Evolutionary conservation across 2,329 filamentous ascomycete genomes (phyloP).

Genomic region (Amphichorda felina): DNA sequence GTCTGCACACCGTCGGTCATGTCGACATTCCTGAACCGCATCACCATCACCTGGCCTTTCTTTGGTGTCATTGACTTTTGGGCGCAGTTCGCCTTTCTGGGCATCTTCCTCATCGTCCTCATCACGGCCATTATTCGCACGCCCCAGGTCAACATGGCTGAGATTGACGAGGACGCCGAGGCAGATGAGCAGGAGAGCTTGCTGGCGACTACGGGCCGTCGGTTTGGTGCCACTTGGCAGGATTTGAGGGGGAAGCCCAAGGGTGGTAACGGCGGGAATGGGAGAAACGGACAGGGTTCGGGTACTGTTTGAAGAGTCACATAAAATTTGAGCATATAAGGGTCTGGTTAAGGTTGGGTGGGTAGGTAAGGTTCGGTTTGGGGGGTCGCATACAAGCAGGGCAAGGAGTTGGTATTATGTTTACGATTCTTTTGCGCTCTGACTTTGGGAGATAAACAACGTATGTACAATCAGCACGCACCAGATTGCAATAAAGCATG

Average conservation of each 20-base stretch:
- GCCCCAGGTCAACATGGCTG: conserved; percentile 62
- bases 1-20: conserved; percentile 88
- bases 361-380: background rate
- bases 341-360: background rate
- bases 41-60: conserved; percentile 89
- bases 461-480: too few relatives aligned
- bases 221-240: conserved; percentile 81
- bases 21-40: conserved; percentile 84
- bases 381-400: too few relatives aligned
- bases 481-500: too few relatives aligned
- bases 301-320: background rate
- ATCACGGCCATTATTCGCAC: conserved; percentile 68
- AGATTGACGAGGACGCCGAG: conserved; percentile 80
- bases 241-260: conserved; percentile 55
- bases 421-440: too few relatives aligned
- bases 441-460: too few relatives aligned
- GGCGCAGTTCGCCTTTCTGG: conserved; percentile 88
- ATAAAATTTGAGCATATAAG: background rate
- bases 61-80: conserved; percentile 91
- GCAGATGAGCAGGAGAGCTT: conserved; percentile 90
- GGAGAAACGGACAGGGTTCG: conserved; percentile 4
- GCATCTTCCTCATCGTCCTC: conserved; percentile 72
- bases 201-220: conserved; percentile 67
- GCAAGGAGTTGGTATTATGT: too few relatives aligned
- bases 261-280: conserved; percentile 7